A percentile compares a stretch with the other conserved stretches of the same genome.
phyloP scores from a whole-genome alignment of 495 filamentous ascomycete species.

The Aspergillus homomorphus region DNA sequence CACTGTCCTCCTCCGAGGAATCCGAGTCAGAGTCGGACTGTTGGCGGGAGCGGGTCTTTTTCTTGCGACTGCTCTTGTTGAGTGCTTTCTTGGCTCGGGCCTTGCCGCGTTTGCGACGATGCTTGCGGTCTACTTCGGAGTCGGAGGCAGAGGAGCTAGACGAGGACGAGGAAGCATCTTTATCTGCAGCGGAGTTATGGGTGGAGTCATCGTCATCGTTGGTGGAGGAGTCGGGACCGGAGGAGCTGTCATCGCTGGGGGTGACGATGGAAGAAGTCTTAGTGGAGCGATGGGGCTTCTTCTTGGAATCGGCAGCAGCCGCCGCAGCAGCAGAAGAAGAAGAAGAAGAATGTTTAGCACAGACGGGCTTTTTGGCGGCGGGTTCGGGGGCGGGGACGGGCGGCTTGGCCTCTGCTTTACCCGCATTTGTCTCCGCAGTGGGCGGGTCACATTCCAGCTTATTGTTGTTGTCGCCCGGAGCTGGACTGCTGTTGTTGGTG shows the following conservation, averaged over 20 bases:
- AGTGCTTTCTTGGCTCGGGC: conserved; percentile 44
- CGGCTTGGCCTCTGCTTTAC: conserved; percentile 32
- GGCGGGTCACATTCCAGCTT: conserved; percentile 29
- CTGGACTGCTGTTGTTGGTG: conserved; percentile 2
- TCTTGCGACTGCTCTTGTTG: conserved; percentile 36
- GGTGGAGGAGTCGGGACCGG: conserved; percentile 20
- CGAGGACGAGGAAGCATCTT: conserved; percentile 28
- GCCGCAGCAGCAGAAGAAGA: too few relatives aligned
- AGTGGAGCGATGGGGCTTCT: conserved; percentile 28
- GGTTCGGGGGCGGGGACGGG: conserved; percentile 25
- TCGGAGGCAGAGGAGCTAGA: conserved; percentile 33
- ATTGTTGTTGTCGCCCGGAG: conserved; percentile 12
- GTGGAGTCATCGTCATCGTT: conserved; percentile 9
- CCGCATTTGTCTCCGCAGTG: conserved; percentile 15
- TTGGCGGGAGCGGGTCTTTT: conserved; percentile 38
- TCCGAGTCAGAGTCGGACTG: conserved; percentile 35
- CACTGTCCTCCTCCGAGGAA: conserved; percentile 25
- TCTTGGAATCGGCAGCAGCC: conserved; percentile 29
- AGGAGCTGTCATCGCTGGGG: conserved; percentile 26
- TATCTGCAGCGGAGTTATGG: conserved; percentile 26
- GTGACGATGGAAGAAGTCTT: conserved; percentile 27
- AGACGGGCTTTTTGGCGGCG: conserved; percentile 27
- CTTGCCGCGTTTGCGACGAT: conserved; percentile 39
- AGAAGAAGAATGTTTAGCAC: conserved; percentile 40
- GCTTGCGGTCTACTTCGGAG: conserved; percentile 31